Conservation (phyloP, 306 rosid genomes). For the Sophora flavescens region DNA sequence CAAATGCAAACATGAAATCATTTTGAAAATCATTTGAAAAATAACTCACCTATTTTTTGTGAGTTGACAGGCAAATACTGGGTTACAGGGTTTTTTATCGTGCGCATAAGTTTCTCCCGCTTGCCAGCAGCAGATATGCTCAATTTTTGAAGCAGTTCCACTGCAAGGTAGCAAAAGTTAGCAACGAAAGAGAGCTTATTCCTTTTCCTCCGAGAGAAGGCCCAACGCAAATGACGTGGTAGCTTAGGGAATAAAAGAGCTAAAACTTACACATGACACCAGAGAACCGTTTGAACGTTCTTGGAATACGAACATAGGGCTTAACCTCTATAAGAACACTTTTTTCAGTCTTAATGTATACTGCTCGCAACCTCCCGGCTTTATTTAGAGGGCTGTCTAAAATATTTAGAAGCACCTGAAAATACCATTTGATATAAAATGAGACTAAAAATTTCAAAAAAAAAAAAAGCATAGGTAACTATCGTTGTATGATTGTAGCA, state of each 20-base stretch:
- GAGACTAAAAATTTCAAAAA: not conserved
- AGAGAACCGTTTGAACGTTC: constrained; percentile 86
- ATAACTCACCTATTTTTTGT: constrained; percentile 70
- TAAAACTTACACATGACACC: constrained; percentile 85
- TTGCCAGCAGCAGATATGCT: constrained; percentile 82
- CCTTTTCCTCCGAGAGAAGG: not conserved
- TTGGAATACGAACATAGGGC: constrained; percentile 80
- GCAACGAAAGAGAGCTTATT: constrained; percentile 24
- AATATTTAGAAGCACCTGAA: constrained; percentile 80
- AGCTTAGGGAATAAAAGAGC: not conserved
- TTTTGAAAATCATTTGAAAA: not conserved
- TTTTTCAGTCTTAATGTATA: constrained; percentile 83
- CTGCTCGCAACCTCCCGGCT: constrained; percentile 79
- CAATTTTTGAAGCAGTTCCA: constrained; percentile 83
- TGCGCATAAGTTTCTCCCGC: constrained; percentile 74
- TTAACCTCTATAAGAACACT: constrained; percentile 86
- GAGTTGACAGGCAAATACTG: constrained; percentile 77
- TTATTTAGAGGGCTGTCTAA: constrained; percentile 87
- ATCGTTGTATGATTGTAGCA: not conserved
- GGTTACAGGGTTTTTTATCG: constrained; percentile 84
- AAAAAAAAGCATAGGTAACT: not conserved
- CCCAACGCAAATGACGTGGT: not conserved
- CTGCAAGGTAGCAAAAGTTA: constrained; percentile 54
- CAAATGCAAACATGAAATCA: constrained; percentile 12
- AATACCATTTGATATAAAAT: not conserved